These are phyloP conservation scores for Pyrenopolyporus hunteri DNA, from an alignment of 495 filamentous ascomycete genomes.

Conservation along the genomic window DNA sequence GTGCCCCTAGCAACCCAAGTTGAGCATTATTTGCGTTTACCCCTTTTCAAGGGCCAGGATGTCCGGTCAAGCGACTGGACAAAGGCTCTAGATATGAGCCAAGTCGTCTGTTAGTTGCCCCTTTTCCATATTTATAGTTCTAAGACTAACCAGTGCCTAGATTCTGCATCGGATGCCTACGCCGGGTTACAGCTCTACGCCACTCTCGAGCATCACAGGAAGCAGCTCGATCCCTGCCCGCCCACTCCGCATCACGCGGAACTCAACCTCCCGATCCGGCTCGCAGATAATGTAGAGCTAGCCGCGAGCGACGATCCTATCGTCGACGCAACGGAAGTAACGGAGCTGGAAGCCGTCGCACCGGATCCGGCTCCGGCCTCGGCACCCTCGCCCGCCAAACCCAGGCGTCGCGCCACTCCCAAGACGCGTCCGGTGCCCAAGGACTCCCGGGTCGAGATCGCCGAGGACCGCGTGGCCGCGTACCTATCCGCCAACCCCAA, in stretches of 20 bases:
- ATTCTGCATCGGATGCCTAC: constrained; percentile 85
- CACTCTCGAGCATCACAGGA: constrained; percentile 68
- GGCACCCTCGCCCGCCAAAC: not conserved
- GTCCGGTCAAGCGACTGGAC: constrained; percentile 79
- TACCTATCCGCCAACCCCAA: constrained; percentile 40
- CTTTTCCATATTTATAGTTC: not conserved
- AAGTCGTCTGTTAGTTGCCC: constrained; percentile 70
- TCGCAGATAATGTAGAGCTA: constrained; percentile 46
- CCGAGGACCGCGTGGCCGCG: constrained; percentile 42
- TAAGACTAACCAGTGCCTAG: constrained; percentile 46
- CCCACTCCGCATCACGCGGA: constrained; percentile 73
- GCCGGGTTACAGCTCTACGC: constrained; percentile 77
- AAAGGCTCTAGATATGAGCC: constrained; percentile 60
- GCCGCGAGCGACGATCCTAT: constrained; percentile 26
- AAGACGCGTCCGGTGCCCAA: constrained; percentile 18
- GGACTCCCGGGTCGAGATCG: constrained; percentile 45
- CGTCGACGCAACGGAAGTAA: constrained; percentile 21
- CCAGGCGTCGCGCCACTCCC: constrained; percentile 2
- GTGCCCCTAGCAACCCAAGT: constrained; percentile 73
- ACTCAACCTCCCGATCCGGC: constrained; percentile 63
- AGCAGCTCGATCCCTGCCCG: constrained; percentile 68
- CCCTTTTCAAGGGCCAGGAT: constrained; percentile 71
- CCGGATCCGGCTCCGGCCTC: not conserved
- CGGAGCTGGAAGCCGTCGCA: constrained; percentile 11
- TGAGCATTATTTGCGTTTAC: constrained; percentile 73